Percentiles rank a stretch among this genome's conserved stretches.
Evolutionary conservation across 352 stramenopile genomes (phyloP).

Genomic region (Thalassiosira mediterranea): DNA sequence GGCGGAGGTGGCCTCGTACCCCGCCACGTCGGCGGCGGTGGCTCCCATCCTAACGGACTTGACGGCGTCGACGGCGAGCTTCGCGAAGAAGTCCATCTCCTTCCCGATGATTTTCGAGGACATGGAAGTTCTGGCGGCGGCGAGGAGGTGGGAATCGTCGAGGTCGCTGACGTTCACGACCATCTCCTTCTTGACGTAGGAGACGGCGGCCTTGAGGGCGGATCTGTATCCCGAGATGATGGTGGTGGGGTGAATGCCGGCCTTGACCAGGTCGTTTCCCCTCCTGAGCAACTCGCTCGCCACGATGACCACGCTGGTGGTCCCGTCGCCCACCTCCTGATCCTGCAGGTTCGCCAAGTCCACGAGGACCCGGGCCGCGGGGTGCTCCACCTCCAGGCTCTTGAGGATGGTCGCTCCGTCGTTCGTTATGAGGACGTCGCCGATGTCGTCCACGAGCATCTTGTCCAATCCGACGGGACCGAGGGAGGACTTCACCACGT

Average conservation of each 20-base stretch:
- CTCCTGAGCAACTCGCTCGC: slow-evolving; percentile 96
- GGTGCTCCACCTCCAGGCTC: slow-evolving; percentile 97
- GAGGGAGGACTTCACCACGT: slow-evolving; percentile 99
- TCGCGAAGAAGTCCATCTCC: slow-evolving; percentile 94
- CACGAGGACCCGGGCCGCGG: slow-evolving; percentile 99
- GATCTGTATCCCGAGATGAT: slow-evolving; percentile 96
- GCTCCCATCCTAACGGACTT: slow-evolving; percentile 97
- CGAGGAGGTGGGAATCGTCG: slow-evolving; percentile 93
- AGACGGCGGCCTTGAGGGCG: slow-evolving; percentile 88
- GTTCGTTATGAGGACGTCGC: slow-evolving; percentile 99
- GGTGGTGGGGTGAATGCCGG: slow-evolving; percentile 98
- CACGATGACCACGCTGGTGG: slow-evolving; percentile 99
- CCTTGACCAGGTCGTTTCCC: slow-evolving; percentile 95
- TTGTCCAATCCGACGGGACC: slow-evolving; percentile 99
- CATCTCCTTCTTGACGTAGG: slow-evolving; percentile 91
- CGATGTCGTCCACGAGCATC: slow-evolving; percentile 99
- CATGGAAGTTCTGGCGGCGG: slow-evolving; percentile 98
- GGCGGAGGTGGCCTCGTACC: slow-evolving; percentile 89
- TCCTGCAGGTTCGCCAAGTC: slow-evolving; percentile 98
- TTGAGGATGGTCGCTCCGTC: slow-evolving; percentile 99
- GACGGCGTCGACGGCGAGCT: slow-evolving; percentile 97
- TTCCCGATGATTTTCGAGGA: slow-evolving; percentile 99
- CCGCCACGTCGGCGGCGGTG: slow-evolving; percentile 95
- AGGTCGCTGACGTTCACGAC: slow-evolving; percentile 95
- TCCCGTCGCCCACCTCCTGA: slow-evolving; percentile 99